phyloP scores from a whole-genome alignment of 108 stramenopile species.

The Pseudonitzschia multistriata region DNA sequence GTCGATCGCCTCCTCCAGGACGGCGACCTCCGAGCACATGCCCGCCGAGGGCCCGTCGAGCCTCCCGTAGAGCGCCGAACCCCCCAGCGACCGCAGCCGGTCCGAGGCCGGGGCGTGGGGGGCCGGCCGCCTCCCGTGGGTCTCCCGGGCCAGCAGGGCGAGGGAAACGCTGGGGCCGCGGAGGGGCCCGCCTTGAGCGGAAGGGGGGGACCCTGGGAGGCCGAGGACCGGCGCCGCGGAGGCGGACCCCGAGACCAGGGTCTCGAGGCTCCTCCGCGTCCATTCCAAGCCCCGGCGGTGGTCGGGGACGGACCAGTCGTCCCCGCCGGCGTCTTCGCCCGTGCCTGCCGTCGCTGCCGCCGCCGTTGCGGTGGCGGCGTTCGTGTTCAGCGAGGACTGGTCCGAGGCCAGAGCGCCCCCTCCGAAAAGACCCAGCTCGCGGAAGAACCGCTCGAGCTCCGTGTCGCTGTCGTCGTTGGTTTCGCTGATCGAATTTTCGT shows the following conservation, averaged over 20 bases:
- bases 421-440: not conserved
- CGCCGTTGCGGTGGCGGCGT: not conserved
- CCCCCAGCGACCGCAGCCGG: slow-evolving; percentile 38
- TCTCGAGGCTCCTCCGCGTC: slow-evolving; percentile 58
- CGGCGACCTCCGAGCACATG: slow-evolving; percentile 48
- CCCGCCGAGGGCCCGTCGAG: slow-evolving; percentile 52
- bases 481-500: not conserved
- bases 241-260: slow-evolving; percentile 43
- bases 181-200: no score
- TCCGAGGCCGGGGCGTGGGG: slow-evolving; percentile 15
- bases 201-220: not conserved
- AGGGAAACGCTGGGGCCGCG: slow-evolving; percentile 46
- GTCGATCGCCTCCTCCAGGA: slow-evolving; percentile 44
- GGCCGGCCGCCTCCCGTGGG: slow-evolving; percentile 17
- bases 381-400: not conserved
- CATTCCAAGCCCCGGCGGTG: slow-evolving; percentile 37
- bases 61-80: slow-evolving; percentile 28
- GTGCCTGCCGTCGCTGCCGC: not conserved
- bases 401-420: not conserved
- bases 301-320: slow-evolving; percentile 31
- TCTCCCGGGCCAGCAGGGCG: slow-evolving; percentile 45
- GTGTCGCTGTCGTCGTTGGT: not conserved
- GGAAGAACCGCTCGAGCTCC: not conserved
- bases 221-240: slow-evolving; percentile 30
- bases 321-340: not conserved